Conservation (phyloP, 78 protist genomes). For the Anaeramoeba flamelloides region DNA sequence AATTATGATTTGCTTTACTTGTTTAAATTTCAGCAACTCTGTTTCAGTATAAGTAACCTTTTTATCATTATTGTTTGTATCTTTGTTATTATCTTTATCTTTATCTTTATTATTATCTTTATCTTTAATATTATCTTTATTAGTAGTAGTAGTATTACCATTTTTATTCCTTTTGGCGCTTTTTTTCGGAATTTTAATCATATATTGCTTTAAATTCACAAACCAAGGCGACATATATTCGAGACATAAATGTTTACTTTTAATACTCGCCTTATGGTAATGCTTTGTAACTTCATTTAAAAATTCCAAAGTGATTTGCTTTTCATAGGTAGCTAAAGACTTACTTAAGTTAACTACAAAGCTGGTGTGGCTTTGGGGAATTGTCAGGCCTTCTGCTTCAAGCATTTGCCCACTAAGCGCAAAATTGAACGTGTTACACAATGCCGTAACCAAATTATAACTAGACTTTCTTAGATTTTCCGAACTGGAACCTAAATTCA, state of each 20-base stretch:
- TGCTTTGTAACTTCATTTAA: constrained; percentile 21
- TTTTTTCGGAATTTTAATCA: neutral
- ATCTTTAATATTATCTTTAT: too few relatives aligned
- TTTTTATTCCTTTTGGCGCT: too few relatives aligned
- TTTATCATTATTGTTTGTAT: neutral
- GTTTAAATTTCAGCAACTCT: neutral
- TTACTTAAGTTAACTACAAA: constrained; percentile 29
- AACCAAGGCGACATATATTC: constrained; percentile 53
- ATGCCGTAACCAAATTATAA: constrained; percentile 31
- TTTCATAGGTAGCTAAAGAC: constrained; percentile 20
- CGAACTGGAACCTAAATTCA: constrained; percentile 30
- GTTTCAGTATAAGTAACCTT: neutral
- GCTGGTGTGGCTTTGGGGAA: constrained; percentile 29
- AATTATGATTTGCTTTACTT: neutral
- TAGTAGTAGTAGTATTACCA: too few relatives aligned
- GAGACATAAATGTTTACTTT: constrained; percentile 33
- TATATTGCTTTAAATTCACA: constrained; percentile 10
- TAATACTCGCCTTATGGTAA: constrained; percentile 12
- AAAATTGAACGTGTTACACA: constrained; percentile 29
- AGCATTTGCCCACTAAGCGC: constrained; percentile 19
- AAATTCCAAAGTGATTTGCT: constrained; percentile 34
- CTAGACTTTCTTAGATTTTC: constrained; percentile 34
- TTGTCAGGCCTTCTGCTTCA: constrained; percentile 33
- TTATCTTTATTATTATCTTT: neutral
- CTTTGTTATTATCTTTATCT: neutral